Conservation (phyloP, 2,329 filamentous ascomycete genomes). For the Microsporum ferrugineum region DNA sequence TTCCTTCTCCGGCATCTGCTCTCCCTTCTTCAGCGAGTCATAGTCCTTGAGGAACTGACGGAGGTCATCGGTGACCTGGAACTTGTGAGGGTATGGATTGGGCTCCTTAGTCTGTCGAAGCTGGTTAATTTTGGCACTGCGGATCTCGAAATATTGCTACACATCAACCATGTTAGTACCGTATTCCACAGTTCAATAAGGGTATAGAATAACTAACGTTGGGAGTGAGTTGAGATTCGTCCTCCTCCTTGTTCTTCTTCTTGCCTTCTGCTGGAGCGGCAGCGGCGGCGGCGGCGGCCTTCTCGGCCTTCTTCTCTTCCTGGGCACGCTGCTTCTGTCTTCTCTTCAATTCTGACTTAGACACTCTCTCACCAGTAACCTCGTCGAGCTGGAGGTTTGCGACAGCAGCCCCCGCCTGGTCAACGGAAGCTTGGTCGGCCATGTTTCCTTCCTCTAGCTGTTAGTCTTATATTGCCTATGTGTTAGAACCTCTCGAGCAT, state of each 20-base stretch:
- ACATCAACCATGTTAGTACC: neutral
- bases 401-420: conserved; percentile 39
- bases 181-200: neutral
- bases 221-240: conserved; percentile 61
- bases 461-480: neutral
- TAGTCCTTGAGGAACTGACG: conserved; percentile 69
- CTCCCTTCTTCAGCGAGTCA: conserved; percentile 69
- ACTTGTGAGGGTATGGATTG: conserved; percentile 89
- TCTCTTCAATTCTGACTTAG: conserved; percentile 87
- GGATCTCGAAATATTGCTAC: conserved; percentile 92
- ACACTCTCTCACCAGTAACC: conserved; percentile 77
- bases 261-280: conserved; percentile 27
- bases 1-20: conserved; percentile 62
- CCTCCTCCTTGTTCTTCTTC: conserved; percentile 48
- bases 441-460: neutral
- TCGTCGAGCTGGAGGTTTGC: conserved; percentile 78
- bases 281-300: conserved; percentile 54
- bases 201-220: conserved; percentile 44
- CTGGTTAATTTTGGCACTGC: conserved; percentile 68
- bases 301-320: conserved; percentile 80
- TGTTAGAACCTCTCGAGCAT: neutral
- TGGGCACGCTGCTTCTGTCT: conserved; percentile 81
- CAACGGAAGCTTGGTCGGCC: conserved; percentile 2
- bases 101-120: conserved; percentile 61
- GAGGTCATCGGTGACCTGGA: conserved; percentile 74